phyloP scores from a whole-genome alignment of 2,329 filamentous ascomycete genomes.

The Alternaria hordeiaustralica region DNA sequence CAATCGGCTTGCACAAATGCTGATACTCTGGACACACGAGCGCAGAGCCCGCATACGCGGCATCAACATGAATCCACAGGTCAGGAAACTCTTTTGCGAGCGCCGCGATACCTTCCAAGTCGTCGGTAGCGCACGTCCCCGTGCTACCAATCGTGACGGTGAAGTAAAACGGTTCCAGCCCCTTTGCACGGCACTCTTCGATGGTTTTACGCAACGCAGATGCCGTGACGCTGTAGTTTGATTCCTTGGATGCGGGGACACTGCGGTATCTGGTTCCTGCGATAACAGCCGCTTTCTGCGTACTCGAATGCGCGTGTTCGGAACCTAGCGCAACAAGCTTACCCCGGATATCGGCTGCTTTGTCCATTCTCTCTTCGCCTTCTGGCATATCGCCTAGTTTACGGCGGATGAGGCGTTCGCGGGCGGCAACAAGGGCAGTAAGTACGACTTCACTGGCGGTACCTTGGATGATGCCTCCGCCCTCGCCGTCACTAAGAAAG shows the following conservation, averaged over 20 bases:
- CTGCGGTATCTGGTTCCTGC: constrained; percentile 81
- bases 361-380: constrained; percentile 57
- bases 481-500: constrained; percentile 75
- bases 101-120: constrained; percentile 72
- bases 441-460: constrained; percentile 87
- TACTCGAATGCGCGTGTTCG: constrained; percentile 80
- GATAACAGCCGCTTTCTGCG: constrained; percentile 85
- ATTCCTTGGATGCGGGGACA: constrained; percentile 67
- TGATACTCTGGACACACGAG: constrained; percentile 84
- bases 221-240: constrained; percentile 75
- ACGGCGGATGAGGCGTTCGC: constrained; percentile 68
- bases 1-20: constrained; percentile 66
- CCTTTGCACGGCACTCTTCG: constrained; percentile 68
- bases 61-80: constrained; percentile 93
- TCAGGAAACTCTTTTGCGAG: constrained; percentile 61
- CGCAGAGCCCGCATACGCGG: constrained; percentile 87
- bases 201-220: constrained; percentile 66
- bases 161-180: constrained; percentile 84
- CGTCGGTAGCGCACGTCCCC: constrained; percentile 85
- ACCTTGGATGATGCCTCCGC: constrained; percentile 94
- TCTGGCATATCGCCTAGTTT: constrained; percentile 37
- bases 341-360: constrained; percentile 69
- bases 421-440: constrained; percentile 84
- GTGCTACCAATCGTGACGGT: constrained; percentile 87
- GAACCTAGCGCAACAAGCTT: constrained; percentile 82